These are phyloP conservation scores for Leccinum huronense DNA, from an alignment of 1,284 basidiomycete genomes.

Conservation along the genomic window DNA sequence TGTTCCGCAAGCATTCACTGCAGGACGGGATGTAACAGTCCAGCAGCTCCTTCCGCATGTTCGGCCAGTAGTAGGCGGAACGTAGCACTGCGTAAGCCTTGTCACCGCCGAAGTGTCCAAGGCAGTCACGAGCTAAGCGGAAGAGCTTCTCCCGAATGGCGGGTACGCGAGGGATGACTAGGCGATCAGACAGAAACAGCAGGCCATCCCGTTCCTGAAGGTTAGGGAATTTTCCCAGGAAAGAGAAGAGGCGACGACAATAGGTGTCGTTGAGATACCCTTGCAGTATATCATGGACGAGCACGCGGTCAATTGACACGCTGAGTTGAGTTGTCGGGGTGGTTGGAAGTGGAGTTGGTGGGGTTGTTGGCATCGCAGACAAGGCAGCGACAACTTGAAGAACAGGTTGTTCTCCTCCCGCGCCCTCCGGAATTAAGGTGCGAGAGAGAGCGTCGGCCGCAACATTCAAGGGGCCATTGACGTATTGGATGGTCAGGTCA, in stretches of 20 bases:
- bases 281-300: conserved; percentile 19
- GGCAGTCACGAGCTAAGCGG: no score
- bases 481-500: not conserved
- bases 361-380: not conserved
- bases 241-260: conserved; percentile 22
- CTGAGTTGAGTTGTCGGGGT: no score
- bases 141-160: not conserved
- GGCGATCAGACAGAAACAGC: not conserved
- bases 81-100: no score
- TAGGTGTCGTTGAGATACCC: conserved; percentile 35
- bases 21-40: no score
- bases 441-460: not conserved
- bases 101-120: no score
- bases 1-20: no score
- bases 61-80: no score
- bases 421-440: not conserved
- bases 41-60: no score
- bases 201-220: not conserved
- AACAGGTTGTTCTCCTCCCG: no score
- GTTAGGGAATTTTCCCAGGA: not conserved
- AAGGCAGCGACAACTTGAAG: not conserved
- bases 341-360: conserved; percentile 11
- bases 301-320: not conserved
- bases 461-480: not conserved
- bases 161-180: not conserved